Evolutionary conservation across 345 rosid species (phyloP).

Genomic region (Eutrema japonicum): DNA sequence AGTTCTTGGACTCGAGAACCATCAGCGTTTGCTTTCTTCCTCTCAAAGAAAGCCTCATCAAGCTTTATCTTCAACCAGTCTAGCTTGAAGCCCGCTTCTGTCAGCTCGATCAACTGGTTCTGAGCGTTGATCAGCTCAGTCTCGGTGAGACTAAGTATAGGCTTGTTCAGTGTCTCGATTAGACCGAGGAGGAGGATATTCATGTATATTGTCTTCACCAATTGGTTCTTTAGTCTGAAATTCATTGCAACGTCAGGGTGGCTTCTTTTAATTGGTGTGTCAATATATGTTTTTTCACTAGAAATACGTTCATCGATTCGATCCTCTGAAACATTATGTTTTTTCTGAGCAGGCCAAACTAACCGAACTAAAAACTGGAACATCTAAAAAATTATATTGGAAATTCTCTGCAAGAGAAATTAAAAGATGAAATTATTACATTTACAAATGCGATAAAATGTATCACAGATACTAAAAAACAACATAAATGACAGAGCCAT

Average conservation of each 20-base stretch:
- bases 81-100: conserved; percentile 15
- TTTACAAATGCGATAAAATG: conserved; percentile 30
- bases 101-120: conserved; percentile 7
- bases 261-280: too few species aligned
- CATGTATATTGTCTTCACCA: conserved; percentile 7
- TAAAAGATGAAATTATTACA: neutral
- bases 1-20: conserved; percentile 1
- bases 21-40: neutral
- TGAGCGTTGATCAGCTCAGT: conserved; percentile 8
- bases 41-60: conserved; percentile 5
- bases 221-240: conserved; percentile 2
- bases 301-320: too few species aligned
- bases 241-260: conserved; percentile 7
- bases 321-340: too few species aligned
- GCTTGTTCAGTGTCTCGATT: conserved; percentile 5
- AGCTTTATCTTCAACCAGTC: conserved; percentile 21
- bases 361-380: neutral
- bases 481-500: conserved; percentile 11
- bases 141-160: neutral
- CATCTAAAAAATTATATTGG: neutral
- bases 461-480: neutral
- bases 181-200: conserved; percentile 13
- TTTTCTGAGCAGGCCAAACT: neutral
- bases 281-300: too few species aligned
- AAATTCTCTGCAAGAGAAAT: conserved; percentile 14